These are phyloP conservation scores for Pittosporum tobira DNA, from an alignment of 129 eudicot genomes.

Conservation along the genomic window DNA sequence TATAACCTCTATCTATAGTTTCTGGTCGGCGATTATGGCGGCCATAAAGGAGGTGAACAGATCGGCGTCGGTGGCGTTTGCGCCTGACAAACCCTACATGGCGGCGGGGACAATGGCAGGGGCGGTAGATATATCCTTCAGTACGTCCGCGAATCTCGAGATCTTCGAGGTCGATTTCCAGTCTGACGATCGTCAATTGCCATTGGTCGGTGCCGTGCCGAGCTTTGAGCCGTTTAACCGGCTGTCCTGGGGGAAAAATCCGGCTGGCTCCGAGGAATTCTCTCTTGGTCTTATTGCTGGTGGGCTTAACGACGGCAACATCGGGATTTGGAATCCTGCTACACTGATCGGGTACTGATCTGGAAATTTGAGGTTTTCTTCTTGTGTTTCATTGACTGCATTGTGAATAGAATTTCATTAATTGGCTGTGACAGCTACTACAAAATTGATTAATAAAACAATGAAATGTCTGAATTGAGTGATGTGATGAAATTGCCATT, in stretches of 20 bases:
- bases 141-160: constrained; percentile 87
- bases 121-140: constrained; percentile 90
- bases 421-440: too few species aligned
- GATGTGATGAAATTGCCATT: not conserved
- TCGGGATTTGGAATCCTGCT: constrained; percentile 83
- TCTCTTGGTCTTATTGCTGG: constrained; percentile 81
- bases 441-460: too few species aligned
- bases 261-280: constrained; percentile 57
- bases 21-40: constrained; percentile 32
- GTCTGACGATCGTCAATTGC: constrained; percentile 66
- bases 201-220: constrained; percentile 44
- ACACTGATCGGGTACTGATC: constrained; percentile 44
- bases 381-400: not conserved
- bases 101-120: constrained; percentile 99
- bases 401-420: constrained; percentile 1
- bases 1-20: constrained; percentile 10
- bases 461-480: not conserved
- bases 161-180: constrained; percentile 82
- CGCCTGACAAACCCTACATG: constrained; percentile 76
- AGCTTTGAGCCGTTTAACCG: constrained; percentile 91
- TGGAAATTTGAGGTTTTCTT: not conserved
- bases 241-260: constrained; percentile 69
- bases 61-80: constrained; percentile 91
- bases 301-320: constrained; percentile 86
- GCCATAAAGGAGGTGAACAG: constrained; percentile 77